These are phyloP conservation scores for Pholiota adiposa DNA, from an alignment of 1,284 basidiomycete species.

Conservation along the genomic window DNA sequence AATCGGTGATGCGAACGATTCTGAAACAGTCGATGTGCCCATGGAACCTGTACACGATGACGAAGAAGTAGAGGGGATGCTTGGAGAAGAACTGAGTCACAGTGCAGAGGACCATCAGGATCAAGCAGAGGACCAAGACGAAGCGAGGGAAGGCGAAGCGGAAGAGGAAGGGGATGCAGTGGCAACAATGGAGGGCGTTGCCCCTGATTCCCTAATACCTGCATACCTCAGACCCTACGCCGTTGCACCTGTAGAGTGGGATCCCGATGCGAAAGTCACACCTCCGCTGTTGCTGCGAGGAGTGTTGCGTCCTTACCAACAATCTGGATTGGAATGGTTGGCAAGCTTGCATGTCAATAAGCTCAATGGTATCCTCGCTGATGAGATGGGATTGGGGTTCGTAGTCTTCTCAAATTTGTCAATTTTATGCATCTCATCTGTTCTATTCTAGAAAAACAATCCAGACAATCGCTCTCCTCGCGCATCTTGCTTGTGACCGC, in stretches of 20 bases:
- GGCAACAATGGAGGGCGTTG: constrained; percentile 11
- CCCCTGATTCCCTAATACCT: constrained; percentile 43
- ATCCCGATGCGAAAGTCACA: constrained; percentile 60
- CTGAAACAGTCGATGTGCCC: neutral
- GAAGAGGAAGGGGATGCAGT: constrained; percentile 26
- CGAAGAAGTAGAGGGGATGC: constrained; percentile 24
- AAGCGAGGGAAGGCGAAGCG: neutral
- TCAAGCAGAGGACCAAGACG: constrained; percentile 26
- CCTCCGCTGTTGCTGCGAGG: constrained; percentile 88
- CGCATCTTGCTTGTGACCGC: constrained; percentile 91
- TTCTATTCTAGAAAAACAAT: constrained; percentile 83
- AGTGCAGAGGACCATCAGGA: constrained; percentile 7
- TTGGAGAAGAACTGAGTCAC: constrained; percentile 13
- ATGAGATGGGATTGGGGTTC: constrained; percentile 92
- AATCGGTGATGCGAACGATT: neutral
- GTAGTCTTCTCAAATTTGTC: constrained; percentile 35
- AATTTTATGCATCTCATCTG: constrained; percentile 6
- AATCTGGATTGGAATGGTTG: constrained; percentile 94
- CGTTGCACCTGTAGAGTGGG: constrained; percentile 70
- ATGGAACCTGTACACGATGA: constrained; percentile 18
- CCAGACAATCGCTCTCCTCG: constrained; percentile 92
- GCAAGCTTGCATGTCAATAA: constrained; percentile 87
- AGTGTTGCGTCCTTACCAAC: constrained; percentile 91
- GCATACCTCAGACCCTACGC: constrained; percentile 68
- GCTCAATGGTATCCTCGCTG: constrained; percentile 92